Conservation (phyloP, 441 rosid genomes). For the Theobroma grandiflorum region DNA sequence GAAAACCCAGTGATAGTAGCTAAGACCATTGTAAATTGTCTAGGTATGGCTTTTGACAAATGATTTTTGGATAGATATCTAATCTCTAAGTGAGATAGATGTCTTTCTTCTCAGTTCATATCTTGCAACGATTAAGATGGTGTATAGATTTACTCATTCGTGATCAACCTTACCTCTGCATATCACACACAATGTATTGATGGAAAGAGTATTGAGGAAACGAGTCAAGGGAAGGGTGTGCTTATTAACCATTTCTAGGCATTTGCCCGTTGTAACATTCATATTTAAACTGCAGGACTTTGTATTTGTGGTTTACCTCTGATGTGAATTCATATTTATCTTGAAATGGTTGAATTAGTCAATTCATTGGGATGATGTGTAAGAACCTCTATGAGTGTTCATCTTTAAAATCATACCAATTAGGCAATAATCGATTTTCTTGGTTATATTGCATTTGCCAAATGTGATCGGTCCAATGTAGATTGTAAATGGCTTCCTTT, state of each 20-base stretch:
- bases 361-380: not conserved
- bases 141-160: not conserved
- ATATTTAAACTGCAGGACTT: not conserved
- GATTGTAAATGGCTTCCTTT: not conserved
- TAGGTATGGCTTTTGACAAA: not conserved
- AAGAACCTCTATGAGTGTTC: not conserved
- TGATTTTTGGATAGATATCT: slow-evolving; percentile 16
- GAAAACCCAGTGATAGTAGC: slow-evolving; percentile 25
- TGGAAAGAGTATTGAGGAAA: not conserved
- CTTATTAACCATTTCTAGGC: not conserved
- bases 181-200: not conserved
- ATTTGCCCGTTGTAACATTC: not conserved
- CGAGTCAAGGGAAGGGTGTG: not conserved
- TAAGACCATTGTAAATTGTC: not conserved
- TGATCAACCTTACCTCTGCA: not conserved
- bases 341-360: not conserved
- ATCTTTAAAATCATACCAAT: not conserved
- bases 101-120: not conserved
- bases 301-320: not conserved
- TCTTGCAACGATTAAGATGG: slow-evolving; percentile 5
- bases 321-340: not conserved
- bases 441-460: not conserved
- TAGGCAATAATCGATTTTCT: not conserved
- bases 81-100: slow-evolving; percentile 6
- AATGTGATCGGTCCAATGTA: not conserved